Percentiles rank a stretch among this genome's conserved stretches.
Conservation (phyloP, 2,329 filamentous ascomycete species). For the Ophiocordyceps sinensis region DNA sequence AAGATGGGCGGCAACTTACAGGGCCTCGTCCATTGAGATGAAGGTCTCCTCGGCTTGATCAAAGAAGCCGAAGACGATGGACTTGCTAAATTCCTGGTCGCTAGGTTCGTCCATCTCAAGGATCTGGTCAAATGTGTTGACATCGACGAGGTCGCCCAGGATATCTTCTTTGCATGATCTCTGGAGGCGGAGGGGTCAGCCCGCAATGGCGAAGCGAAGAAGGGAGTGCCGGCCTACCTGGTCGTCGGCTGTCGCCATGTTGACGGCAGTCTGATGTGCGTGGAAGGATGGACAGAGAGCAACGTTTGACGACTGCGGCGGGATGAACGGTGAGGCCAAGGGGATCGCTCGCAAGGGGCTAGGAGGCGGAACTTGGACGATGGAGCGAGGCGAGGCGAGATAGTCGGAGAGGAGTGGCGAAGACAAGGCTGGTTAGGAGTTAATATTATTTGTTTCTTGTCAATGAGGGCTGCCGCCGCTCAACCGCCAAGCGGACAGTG, state of each 20-base stretch:
- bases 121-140: constrained; percentile 78
- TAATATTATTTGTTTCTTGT: background rate
- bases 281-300: background rate
- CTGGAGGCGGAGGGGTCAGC: constrained; percentile 9
- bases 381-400: background rate
- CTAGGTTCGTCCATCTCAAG: constrained; percentile 94
- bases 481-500: background rate
- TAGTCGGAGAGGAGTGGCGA: background rate
- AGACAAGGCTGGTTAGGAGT: background rate
- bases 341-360: too few species aligned
- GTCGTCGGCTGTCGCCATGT: constrained; percentile 18
- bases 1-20: constrained; percentile 45
- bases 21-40: constrained; percentile 60
- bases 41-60: constrained; percentile 83
- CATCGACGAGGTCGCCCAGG: constrained; percentile 65
- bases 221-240: constrained; percentile 12
- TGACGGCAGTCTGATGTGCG: background rate
- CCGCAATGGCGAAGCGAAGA: background rate
- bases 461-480: background rate
- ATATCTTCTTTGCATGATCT: constrained; percentile 32
- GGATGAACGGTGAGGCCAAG: too few species aligned
- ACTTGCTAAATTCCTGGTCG: constrained; percentile 73
- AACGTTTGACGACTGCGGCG: background rate
- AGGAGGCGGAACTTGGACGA: background rate
- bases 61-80: constrained; percentile 86